These are phyloP conservation scores for Stevia rebaudiana DNA, from an alignment of 140 eudicot genomes.

Conservation along the genomic window DNA sequence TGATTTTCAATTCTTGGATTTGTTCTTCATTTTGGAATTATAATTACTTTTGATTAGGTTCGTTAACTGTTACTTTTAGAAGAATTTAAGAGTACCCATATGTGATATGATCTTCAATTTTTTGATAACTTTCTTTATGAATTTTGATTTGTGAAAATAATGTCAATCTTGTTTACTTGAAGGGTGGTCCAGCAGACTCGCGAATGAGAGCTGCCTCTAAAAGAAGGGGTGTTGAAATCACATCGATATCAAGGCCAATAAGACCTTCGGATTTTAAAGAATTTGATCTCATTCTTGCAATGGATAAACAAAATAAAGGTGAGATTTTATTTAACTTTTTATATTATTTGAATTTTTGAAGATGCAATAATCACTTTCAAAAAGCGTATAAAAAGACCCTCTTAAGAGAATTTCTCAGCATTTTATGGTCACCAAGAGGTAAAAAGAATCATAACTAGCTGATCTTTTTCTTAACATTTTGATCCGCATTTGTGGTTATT, in stretches of 20 bases:
- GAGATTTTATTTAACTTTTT: neutral
- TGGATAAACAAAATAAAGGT: conserved; percentile 95
- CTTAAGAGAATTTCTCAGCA: neutral
- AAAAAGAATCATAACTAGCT: neutral
- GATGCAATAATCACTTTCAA: neutral
- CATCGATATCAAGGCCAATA: conserved; percentile 87
- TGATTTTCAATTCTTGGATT: conserved; percentile 13
- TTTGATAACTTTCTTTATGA: conserved; percentile 2
- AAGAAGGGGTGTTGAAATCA: conserved; percentile 82
- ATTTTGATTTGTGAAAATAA: neutral
- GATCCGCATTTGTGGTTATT: neutral
- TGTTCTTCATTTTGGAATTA: too few relatives aligned
- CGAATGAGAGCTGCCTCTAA: conserved; percentile 93
- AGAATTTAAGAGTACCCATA: conserved; percentile 1
- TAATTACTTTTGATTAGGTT: too few relatives aligned
- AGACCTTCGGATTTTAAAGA: conserved; percentile 83
- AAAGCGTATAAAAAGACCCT: neutral
- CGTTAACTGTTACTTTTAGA: neutral
- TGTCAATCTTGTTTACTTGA: conserved; percentile 9
- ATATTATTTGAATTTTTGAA: neutral
- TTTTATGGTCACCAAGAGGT: neutral
- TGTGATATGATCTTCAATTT: conserved; percentile 9
- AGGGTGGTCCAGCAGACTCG: conserved; percentile 95
- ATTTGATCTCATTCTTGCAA: conserved; percentile 94
- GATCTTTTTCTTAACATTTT: neutral